phyloP scores from a whole-genome alignment of 805 yeast species.

The Candida xiaguanensis region DNA sequence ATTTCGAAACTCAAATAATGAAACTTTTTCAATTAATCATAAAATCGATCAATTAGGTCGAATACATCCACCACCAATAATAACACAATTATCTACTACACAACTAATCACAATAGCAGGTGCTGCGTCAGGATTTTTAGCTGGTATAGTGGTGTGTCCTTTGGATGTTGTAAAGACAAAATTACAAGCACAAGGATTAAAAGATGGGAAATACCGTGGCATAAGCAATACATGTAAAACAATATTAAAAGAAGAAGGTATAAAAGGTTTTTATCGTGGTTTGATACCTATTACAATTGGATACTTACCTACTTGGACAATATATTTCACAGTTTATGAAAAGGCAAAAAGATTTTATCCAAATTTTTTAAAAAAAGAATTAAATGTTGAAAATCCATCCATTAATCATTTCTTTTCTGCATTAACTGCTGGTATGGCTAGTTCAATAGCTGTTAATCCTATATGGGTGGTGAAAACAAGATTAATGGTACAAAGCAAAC shows the following conservation, averaged over 20 bases:
- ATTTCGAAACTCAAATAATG: conserved; percentile 20
- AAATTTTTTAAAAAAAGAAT: conserved; percentile 24
- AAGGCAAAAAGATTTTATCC: conserved; percentile 60
- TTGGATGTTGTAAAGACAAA: conserved; percentile 93
- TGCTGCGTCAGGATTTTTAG: conserved; percentile 87
- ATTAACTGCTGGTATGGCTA: conserved; percentile 81
- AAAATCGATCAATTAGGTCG: conserved; percentile 17
- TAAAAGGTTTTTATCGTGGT: conserved; percentile 83
- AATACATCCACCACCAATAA: conserved; percentile 17
- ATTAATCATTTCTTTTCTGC: conserved; percentile 56
- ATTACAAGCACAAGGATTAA: conserved; percentile 82
- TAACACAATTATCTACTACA: conserved; percentile 32
- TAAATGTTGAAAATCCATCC: conserved; percentile 21
- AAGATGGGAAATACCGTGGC: conserved; percentile 49
- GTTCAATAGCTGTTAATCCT: conserved; percentile 86
- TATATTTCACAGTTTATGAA: conserved; percentile 89
- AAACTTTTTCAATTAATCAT: conserved; percentile 14
- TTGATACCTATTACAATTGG: conserved; percentile 90
- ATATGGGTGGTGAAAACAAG: conserved; percentile 98
- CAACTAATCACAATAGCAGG: conserved; percentile 82
- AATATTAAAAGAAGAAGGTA: conserved; percentile 75
- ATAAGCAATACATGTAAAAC: conserved; percentile 59
- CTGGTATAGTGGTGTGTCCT: conserved; percentile 92
- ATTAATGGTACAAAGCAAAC: conserved; percentile 74
- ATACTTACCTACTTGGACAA: conserved; percentile 96